A percentile compares a stretch with the other conserved stretches of the same genome.
Conservation (phyloP, 768 basidiomycete species). For the Pisolithus sp. region DNA sequence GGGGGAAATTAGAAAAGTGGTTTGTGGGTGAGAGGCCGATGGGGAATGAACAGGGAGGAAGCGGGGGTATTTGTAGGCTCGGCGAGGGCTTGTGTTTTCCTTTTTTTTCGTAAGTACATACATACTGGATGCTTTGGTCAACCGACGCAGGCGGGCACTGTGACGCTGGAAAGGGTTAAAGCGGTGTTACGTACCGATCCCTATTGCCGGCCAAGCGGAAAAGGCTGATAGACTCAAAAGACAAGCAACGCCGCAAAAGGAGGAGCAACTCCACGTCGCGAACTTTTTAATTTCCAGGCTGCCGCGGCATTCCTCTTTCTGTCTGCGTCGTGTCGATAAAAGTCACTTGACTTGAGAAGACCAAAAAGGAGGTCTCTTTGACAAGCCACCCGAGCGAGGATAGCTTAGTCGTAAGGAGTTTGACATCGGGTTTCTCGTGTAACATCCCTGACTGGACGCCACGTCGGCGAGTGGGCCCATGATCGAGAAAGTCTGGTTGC, state of each 20-base stretch:
- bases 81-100: neutral
- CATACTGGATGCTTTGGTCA: neutral
- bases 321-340: no score
- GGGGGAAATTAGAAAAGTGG: constrained; percentile 9
- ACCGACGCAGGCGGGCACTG: neutral
- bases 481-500: no score
- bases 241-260: neutral
- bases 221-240: neutral
- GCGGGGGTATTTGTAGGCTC: neutral
- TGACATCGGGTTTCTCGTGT: no score
- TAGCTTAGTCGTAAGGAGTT: no score
- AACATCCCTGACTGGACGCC: no score
- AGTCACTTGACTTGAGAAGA: no score
- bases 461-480: no score
- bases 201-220: neutral
- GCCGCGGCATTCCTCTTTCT: no score
- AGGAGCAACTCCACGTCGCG: neutral
- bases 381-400: no score
- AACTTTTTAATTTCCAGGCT: neutral
- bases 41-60: neutral
- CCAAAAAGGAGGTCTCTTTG: no score
- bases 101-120: neutral
- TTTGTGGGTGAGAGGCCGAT: neutral
- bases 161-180: constrained; percentile 1
- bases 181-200: neutral